Conservation (phyloP, 331 rosid species). For the Rhamnella rubrinervis region DNA sequence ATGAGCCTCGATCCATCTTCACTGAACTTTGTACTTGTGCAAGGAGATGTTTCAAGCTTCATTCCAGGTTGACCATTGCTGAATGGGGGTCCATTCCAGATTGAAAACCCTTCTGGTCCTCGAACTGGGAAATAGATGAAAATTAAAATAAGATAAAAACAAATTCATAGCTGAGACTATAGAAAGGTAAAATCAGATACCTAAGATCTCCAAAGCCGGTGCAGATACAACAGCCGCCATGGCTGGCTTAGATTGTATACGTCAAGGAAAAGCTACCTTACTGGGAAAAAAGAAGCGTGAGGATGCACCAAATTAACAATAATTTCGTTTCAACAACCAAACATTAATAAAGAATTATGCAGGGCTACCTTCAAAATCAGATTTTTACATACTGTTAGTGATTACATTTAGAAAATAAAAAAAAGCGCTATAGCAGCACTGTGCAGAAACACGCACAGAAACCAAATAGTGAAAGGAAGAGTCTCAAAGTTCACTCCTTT, state of each 20-base stretch:
- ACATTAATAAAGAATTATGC: no score
- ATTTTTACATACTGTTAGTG: no score
- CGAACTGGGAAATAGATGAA: slow-evolving; percentile 49
- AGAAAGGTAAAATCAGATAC: slow-evolving; percentile 2
- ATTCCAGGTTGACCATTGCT: slow-evolving; percentile 48
- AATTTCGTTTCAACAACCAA: no score
- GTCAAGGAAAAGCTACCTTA: no score
- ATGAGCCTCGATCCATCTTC: slow-evolving; percentile 72
- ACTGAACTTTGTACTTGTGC: slow-evolving; percentile 59
- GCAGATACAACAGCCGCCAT: slow-evolving; percentile 54
- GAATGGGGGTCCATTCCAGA: slow-evolving; percentile 91
- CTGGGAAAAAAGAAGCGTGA: no score
- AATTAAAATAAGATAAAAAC: slow-evolving; percentile 2
- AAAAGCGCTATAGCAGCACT: no score
- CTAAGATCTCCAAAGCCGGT: slow-evolving; percentile 48
- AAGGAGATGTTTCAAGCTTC: slow-evolving; percentile 62
- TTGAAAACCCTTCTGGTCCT: slow-evolving; percentile 61
- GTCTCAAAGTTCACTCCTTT: no score
- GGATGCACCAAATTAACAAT: no score
- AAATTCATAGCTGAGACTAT: not conserved
- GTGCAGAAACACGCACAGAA: no score
- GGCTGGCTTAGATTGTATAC: not conserved
- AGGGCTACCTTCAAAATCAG: no score
- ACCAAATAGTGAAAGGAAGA: no score
- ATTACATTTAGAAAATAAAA: no score